These are phyloP conservation scores for Cucurbitaria berberidis DNA, from an alignment of 2,329 filamentous ascomycete species.

Conservation along the genomic window DNA sequence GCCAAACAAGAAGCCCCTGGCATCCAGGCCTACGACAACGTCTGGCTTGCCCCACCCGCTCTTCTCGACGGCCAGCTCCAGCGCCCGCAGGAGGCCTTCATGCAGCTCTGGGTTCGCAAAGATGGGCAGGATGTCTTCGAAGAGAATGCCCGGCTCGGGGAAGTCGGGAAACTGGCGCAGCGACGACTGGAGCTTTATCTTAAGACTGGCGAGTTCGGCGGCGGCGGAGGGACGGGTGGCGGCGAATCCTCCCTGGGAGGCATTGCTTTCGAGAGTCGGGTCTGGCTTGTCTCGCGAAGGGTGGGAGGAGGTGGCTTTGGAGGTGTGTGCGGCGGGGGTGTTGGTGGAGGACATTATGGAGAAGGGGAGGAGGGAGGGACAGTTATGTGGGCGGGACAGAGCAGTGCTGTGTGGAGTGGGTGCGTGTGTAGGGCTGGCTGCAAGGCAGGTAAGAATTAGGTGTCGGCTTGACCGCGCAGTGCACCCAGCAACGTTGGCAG, in stretches of 20 bases:
- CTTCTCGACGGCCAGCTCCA: conserved; percentile 80
- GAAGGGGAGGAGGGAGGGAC: conserved; percentile 22
- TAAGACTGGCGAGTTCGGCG: conserved; percentile 63
- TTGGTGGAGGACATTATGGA: conserved; percentile 43
- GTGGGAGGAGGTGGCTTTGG: conserved; percentile 40
- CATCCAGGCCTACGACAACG: conserved; percentile 91
- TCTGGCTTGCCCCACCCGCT: conserved; percentile 67
- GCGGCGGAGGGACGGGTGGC: conserved; percentile 56
- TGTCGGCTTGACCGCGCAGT: conserved; percentile 20
- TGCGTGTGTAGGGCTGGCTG: conserved; percentile 19
- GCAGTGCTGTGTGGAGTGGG: conserved; percentile 23
- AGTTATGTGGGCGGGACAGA: conserved; percentile 20
- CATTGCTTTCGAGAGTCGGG: conserved; percentile 46
- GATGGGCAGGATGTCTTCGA: conserved; percentile 97
- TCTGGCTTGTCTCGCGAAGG: conserved; percentile 41
- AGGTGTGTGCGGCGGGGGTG: conserved; percentile 24
- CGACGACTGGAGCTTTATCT: conserved; percentile 70
- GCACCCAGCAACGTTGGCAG: conserved; percentile 6
- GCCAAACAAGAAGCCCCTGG: conserved; percentile 93
- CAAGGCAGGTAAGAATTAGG: conserved; percentile 19
- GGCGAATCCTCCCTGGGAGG: conserved; percentile 57
- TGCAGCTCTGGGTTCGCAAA: conserved; percentile 81
- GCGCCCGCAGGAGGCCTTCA: conserved; percentile 76
- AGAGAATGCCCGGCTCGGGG: conserved; percentile 88
- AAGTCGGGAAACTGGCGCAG: conserved; percentile 92